A percentile compares a stretch with the other conserved stretches of the same genome.
These are phyloP conservation scores for Cadophora gregata DNA, from an alignment of 2,329 filamentous ascomycete species.

Conservation along the genomic window DNA sequence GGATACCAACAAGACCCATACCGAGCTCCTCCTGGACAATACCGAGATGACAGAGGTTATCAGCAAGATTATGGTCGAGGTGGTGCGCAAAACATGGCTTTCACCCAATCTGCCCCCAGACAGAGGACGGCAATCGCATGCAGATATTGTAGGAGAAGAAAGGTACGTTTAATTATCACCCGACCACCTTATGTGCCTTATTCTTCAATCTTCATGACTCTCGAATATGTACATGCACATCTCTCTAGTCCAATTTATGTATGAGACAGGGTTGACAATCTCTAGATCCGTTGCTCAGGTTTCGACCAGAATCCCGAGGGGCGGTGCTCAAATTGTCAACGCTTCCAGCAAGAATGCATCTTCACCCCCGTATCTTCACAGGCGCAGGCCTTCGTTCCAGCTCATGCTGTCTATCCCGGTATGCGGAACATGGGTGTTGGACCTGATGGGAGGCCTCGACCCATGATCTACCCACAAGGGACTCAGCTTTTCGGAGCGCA, in stretches of 20 bases:
- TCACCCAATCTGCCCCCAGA: slow-evolving; percentile 57
- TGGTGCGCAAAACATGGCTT: slow-evolving; percentile 41
- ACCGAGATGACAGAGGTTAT: slow-evolving; percentile 40
- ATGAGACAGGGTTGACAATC: neutral
- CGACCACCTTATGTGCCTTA: neutral
- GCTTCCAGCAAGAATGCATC: slow-evolving; percentile 79
- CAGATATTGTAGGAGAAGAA: slow-evolving; percentile 63
- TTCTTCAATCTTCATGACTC: neutral
- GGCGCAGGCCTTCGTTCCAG: slow-evolving; percentile 76
- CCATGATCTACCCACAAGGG: slow-evolving; percentile 40
- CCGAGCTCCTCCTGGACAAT: slow-evolving; percentile 33
- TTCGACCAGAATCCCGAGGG: slow-evolving; percentile 76
- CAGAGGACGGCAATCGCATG: slow-evolving; percentile 66
- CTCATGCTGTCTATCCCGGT: slow-evolving; percentile 68
- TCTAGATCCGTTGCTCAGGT: slow-evolving; percentile 75
- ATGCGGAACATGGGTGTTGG: slow-evolving; percentile 51
- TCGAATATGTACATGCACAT: neutral
- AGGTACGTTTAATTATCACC: slow-evolving; percentile 51
- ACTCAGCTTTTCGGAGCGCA: slow-evolving; percentile 48
- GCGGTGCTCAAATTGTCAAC: slow-evolving; percentile 73
- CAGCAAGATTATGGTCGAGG: slow-evolving; percentile 39
- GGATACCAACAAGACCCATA: slow-evolving; percentile 40
- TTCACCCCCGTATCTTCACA: slow-evolving; percentile 79
- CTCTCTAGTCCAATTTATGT: neutral
- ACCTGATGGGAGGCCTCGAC: slow-evolving; percentile 43